Evolutionary conservation across 129 eudicot genomes (phyloP), one percentile per base, ranked within the genome.

Genomic region (Flaveria linearis): DNA sequence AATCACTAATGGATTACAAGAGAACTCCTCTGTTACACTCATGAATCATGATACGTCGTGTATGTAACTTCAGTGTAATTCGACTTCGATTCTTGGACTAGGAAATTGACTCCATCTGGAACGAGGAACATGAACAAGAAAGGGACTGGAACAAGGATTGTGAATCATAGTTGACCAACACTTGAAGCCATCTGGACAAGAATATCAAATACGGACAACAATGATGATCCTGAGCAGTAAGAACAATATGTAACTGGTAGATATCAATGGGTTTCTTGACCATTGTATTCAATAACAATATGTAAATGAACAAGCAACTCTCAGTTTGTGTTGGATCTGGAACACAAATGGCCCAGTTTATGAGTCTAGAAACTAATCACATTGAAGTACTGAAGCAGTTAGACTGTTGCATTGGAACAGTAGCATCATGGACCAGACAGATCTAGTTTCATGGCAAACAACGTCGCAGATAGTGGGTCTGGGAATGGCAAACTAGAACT

Each of bases 351-450:
- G 66, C 16, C 8, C 2, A 1, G n/a, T 25, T 53, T 60, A 58
- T 23, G 39, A 60, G 26, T 20, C 41, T 11, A 25, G 66, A 10
- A 23, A 10, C 26, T 25, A 23, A 12, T 60, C 66, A 11, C 26
- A 60, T 60, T 23, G 66, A 6, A 60, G 26, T 33, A 18, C 30
- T 4, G 9, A 23, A 9, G 66, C 39, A 12, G n/a, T 23, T 26
- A 60, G 66, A 60, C 66, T 60, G 66, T 25, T 60, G 66, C 66
- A 3, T 60, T 26, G n/a, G 33, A 56, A 57, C 13, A 22, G 64
- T 9, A 57, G 28, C 33, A 20, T 57, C 64, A 57, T 1, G 15
- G 33, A 60, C 39, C 66, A 60, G 4, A 10, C 8, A 13, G 23
- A 60, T 60, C 65, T 60, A 60, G 39, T 22, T 60, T 60, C 66